These are phyloP conservation scores for Ophiobolus disseminans DNA, from an alignment of 2,329 filamentous ascomycete species.

Conservation along the genomic window DNA sequence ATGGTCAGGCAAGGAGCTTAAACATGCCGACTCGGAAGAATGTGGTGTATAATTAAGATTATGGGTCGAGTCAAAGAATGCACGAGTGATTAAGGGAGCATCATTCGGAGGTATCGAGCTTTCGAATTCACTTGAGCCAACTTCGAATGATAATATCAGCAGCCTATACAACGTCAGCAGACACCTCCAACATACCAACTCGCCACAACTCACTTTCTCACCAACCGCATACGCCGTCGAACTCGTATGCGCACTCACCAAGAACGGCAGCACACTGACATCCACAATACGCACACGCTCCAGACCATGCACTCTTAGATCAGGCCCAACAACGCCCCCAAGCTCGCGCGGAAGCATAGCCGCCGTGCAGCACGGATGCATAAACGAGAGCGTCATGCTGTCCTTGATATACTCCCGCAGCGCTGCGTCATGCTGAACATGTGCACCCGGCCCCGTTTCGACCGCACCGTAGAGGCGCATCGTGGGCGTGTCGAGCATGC, in stretches of 20 bases:
- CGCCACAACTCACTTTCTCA: constrained; percentile 2
- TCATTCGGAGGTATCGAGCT: too few relatives aligned
- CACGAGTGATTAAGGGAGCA: too few relatives aligned
- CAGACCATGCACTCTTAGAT: constrained; percentile 7
- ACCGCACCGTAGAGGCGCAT: constrained; percentile 6
- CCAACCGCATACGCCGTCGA: constrained; percentile 9
- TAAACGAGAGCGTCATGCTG: constrained; percentile 4
- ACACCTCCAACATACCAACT: not conserved
- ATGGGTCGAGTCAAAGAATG: too few relatives aligned
- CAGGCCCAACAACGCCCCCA: constrained; percentile 5
- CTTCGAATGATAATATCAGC: constrained; percentile 3
- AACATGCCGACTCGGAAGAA: too few relatives aligned
- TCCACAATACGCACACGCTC: constrained; percentile 6
- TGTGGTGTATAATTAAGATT: too few relatives aligned
- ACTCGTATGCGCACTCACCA: constrained; percentile 8
- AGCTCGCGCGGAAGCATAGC: constrained; percentile 6
- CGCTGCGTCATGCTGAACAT: constrained; percentile 5
- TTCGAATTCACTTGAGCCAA: too few relatives aligned
- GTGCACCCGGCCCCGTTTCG: constrained; percentile 6
- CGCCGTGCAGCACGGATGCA: constrained; percentile 16
- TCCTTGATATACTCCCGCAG: constrained; percentile 4
- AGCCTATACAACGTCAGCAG: constrained; percentile 1
- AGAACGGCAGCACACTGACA: constrained; percentile 9
- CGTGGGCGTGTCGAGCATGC: constrained; percentile 2
- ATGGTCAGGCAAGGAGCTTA: too few relatives aligned